Evolutionary conservation across 2,329 filamentous ascomycete species (phyloP), one percentile per base, ranked within the genome.

Genomic region (Juglanconis juglandina): DNA sequence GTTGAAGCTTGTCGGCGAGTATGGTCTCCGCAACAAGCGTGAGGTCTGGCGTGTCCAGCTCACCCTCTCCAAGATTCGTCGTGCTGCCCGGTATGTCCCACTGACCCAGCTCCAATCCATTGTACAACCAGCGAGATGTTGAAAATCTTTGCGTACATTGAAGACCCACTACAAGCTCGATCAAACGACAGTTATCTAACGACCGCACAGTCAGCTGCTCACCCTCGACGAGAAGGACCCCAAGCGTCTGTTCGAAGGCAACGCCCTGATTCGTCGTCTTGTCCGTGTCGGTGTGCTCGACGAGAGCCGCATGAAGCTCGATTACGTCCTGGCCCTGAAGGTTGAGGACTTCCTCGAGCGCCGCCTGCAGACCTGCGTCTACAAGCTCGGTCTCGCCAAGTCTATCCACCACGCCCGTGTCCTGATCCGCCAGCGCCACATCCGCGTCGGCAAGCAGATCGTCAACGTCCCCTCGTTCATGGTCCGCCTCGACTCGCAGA

Each of bases 271-370:
- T 90, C 95, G 95, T 80, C 95, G 95, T 91, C 92, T 99, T 71
- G 95, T 99, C 71, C 95, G 95, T 80, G 93, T 98, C 79, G 95
- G 95, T 91, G 95, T 99, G 76, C 92, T 99, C 76, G 95, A 99
- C 80, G 95, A 99, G 87, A 93, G 93, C 79, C 95, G 95, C 88
- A 99, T 99, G 95, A 99, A 97, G 91, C 95, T 99, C 87, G 95
- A 99, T 97, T 97, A 99, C 90, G 95, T 99, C 78, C 85, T 99
- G 78, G 95, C 95, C 83, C 89, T 99, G 66, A 96, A 96, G 87
- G 90, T 96, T 75, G 95, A 99, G 84, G 95, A 99, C 83, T 99
- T 99, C 90, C 87, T 99, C 83, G 95, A 99, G 90, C 94, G 95
- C 76, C 93, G 95, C 81, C 93, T 98, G 71, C 94, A 99, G 89